Conservation (phyloP, 768 basidiomycete genomes). For the Boletus edulis region DNA sequence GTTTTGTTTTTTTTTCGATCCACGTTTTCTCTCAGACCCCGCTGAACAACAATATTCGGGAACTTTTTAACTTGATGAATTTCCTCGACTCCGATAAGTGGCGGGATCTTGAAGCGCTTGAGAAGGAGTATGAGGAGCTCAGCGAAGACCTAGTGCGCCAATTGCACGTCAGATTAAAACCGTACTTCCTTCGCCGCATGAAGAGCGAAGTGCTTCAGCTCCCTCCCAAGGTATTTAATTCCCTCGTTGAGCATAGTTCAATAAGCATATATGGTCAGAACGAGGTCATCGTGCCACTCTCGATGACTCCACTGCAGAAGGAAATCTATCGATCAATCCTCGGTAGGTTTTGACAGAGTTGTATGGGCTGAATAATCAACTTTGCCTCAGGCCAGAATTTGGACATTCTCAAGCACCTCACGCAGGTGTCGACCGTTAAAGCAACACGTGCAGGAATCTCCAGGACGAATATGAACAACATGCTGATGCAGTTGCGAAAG, state of each 20-base stretch:
- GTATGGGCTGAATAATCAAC: constrained; percentile 12
- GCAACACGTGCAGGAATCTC: constrained; percentile 28
- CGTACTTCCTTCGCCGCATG: constrained; percentile 90
- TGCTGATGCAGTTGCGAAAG: constrained; percentile 89
- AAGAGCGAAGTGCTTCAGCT: constrained; percentile 91
- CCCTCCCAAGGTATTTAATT: constrained; percentile 73
- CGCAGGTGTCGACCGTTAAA: constrained; percentile 39
- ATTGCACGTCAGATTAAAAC: constrained; percentile 74
- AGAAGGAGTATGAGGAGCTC: constrained; percentile 72
- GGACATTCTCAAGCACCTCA: constrained; percentile 60
- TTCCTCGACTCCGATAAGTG: constrained; percentile 83
- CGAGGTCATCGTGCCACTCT: constrained; percentile 88
- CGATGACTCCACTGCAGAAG: constrained; percentile 82
- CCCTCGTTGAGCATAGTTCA: not conserved
- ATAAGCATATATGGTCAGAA: constrained; percentile 47
- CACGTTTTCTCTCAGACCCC: constrained; percentile 59
- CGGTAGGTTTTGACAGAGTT: constrained; percentile 40
- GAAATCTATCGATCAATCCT: constrained; percentile 86
- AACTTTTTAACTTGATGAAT: constrained; percentile 96
- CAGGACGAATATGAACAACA: constrained; percentile 70
- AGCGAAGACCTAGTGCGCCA: constrained; percentile 78
- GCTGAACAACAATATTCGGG: constrained; percentile 94
- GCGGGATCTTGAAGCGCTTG: constrained; percentile 71
- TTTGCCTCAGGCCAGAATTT: constrained; percentile 62
- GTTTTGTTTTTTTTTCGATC: not conserved